These are phyloP conservation scores for Chytriomyces confervae DNA, from an alignment of 192 early-diverging fungal genomes.

Conservation along the genomic window DNA sequence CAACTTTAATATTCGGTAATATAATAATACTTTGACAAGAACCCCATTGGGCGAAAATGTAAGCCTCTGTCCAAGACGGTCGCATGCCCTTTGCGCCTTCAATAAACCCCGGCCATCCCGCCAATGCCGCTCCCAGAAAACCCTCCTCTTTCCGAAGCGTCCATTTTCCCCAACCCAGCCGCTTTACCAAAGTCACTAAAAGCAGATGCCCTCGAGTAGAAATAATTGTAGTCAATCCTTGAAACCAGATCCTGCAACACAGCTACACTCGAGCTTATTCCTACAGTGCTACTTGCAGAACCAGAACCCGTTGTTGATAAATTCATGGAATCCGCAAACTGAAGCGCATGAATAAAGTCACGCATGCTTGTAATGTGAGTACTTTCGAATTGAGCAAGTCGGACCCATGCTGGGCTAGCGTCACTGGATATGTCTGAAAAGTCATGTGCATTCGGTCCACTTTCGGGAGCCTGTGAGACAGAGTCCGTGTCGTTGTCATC, in stretches of 20 bases:
- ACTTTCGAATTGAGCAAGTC: conserved; percentile 63
- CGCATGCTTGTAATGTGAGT: conserved; percentile 71
- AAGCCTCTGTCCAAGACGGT: too few relatives aligned
- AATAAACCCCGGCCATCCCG: not conserved
- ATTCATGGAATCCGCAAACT: conserved; percentile 76
- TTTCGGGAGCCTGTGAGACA: conserved; percentile 17
- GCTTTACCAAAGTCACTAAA: not conserved
- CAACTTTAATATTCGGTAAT: too few relatives aligned
- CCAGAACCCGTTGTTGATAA: not conserved
- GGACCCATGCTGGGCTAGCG: conserved; percentile 35
- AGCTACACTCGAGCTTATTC: conserved; percentile 35
- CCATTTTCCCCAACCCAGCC: not conserved
- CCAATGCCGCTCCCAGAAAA: not conserved
- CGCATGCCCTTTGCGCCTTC: too few relatives aligned
- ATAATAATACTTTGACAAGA: too few relatives aligned
- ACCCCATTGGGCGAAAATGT: too few relatives aligned
- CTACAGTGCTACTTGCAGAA: not conserved
- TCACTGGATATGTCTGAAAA: not conserved
- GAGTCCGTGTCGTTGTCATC: not conserved
- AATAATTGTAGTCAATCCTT: conserved; percentile 77
- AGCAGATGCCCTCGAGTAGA: conserved; percentile 55
- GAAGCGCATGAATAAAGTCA: conserved; percentile 76
- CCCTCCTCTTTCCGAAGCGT: not conserved
- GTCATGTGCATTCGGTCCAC: conserved; percentile 15
- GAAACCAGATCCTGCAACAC: conserved; percentile 70